Evolutionary conservation across 2,329 filamentous ascomycete genomes (phyloP), one percentile per base, ranked within the genome.

Genomic region (Aspergillus caelatus): DNA sequence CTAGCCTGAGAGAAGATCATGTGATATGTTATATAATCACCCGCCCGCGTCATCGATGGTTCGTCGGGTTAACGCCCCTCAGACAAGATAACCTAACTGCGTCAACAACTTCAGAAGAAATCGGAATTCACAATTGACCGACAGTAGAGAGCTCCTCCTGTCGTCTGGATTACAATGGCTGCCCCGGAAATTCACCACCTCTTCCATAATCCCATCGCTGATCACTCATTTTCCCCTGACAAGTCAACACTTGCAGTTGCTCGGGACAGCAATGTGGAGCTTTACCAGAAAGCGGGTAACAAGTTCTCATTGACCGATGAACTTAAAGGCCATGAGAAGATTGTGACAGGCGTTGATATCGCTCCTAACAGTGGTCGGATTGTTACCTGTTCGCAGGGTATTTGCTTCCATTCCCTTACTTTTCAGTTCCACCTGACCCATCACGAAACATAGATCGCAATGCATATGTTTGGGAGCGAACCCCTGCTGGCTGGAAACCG

Each of bases 131-230:
- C 62, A 50, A 41, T 57, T 62, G 34, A 26, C 67, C 87, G 91
- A 86, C 95, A 97, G 95, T 98, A 90, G 95, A 98, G 95, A 96
- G 93, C 88, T 92, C 84, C 92, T 96, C 93, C 92, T 95, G 93
- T 91, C 89, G 84, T 82, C 62, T 62, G 57, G 57, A 62, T 50
- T 78, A 85, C 59, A 64, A 98, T 98, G 94, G 85, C 92, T 61
- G 79, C 90, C 64, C 92, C 94, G 68, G 92, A 98, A 85, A 91
- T 96, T 63, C 93, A 98, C 82, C 94, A 98, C 76, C 90, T 99
- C 70, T 99, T 99, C 83, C 93, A 98, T 83, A 89, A 91, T 72
- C 93, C 94, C 66, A 97, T 99, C 76, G 92, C 93, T 70, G 95
- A 99, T 84, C 95, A 99, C 81, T 97, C 94, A 62, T 99, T 99